phyloP scores from a whole-genome alignment of 2,329 filamentous ascomycete species.

The Fusarium hostae region DNA sequence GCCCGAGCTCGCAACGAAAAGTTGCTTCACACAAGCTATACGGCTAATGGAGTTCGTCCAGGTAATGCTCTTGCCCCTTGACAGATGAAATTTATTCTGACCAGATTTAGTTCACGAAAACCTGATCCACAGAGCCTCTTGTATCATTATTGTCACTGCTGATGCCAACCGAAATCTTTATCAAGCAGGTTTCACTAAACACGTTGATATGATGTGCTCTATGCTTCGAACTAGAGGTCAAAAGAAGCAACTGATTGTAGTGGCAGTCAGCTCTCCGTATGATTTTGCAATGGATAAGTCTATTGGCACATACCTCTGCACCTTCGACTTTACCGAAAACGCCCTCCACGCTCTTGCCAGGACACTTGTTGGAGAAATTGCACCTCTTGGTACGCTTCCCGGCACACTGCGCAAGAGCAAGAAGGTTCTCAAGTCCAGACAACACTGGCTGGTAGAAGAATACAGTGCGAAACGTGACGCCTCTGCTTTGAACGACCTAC shows the following conservation, averaged over 20 bases:
- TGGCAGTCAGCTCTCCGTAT: conserved; percentile 94
- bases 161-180: conserved; percentile 95
- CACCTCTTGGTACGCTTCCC: conserved; percentile 68
- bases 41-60: conserved; percentile 89
- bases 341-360: conserved; percentile 87
- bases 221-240: conserved; percentile 80
- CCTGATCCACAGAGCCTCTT: conserved; percentile 86
- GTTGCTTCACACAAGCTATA: conserved; percentile 93
- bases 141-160: conserved; percentile 90
- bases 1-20: conserved; percentile 87
- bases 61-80: conserved; percentile 49
- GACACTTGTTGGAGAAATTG: conserved; percentile 81
- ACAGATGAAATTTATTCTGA: conserved; percentile 1
- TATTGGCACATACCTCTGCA: conserved; percentile 93
- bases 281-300: conserved; percentile 94
- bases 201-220: conserved; percentile 94
- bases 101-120: conserved; percentile 79
- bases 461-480: conserved; percentile 85
- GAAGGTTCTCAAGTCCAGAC: conserved; percentile 87
- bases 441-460: conserved; percentile 93
- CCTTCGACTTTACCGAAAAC: conserved; percentile 95
- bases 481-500: conserved; percentile 77
- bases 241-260: conserved; percentile 89
- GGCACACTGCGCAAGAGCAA: conserved; percentile 87
- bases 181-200: conserved; percentile 94